Percentiles rank a stretch among this genome's conserved stretches.
Conservation (phyloP, 306 rosid genomes). For the Pyrus bretschneideri region DNA sequence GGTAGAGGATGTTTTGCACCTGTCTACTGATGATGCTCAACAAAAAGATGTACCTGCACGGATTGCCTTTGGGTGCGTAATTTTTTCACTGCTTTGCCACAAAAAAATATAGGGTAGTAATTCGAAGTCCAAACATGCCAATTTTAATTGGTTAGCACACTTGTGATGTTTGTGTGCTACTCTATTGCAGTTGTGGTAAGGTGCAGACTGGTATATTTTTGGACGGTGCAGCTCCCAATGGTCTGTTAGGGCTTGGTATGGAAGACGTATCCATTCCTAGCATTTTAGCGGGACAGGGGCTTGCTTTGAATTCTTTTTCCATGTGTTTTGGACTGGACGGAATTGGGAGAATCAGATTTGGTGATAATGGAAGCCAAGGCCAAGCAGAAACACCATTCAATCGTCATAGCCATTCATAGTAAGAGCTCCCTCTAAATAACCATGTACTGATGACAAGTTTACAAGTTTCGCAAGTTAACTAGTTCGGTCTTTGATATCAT, state of each 20-base stretch:
- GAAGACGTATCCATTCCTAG: constrained; percentile 62
- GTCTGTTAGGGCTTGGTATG: constrained; percentile 86
- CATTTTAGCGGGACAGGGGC: constrained; percentile 55
- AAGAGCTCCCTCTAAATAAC: constrained; percentile 20
- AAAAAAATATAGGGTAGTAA: background rate
- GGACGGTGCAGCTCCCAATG: constrained; percentile 71
- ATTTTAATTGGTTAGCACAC: background rate
- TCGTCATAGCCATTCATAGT: constrained; percentile 25
- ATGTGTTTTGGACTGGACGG: constrained; percentile 80
- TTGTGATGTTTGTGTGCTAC: constrained; percentile 9
- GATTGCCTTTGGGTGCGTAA: constrained; percentile 68
- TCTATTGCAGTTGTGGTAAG: constrained; percentile 73
- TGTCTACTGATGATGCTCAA: constrained; percentile 46
- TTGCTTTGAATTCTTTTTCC: constrained; percentile 69
- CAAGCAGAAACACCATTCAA: constrained; percentile 74
- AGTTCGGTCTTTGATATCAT: background rate
- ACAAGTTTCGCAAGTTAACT: constrained; percentile 1
- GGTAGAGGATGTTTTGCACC: constrained; percentile 79
- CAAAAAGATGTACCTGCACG: constrained; percentile 25
- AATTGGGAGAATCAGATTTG: constrained; percentile 68
- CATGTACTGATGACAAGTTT: background rate
- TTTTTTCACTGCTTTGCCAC: constrained; percentile 3
- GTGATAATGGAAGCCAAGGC: constrained; percentile 55
- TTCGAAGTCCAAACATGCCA: background rate
- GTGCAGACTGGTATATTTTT: constrained; percentile 69